These are phyloP conservation scores for Penicillium lividum DNA, from an alignment of 495 filamentous ascomycete genomes.

Conservation along the genomic window DNA sequence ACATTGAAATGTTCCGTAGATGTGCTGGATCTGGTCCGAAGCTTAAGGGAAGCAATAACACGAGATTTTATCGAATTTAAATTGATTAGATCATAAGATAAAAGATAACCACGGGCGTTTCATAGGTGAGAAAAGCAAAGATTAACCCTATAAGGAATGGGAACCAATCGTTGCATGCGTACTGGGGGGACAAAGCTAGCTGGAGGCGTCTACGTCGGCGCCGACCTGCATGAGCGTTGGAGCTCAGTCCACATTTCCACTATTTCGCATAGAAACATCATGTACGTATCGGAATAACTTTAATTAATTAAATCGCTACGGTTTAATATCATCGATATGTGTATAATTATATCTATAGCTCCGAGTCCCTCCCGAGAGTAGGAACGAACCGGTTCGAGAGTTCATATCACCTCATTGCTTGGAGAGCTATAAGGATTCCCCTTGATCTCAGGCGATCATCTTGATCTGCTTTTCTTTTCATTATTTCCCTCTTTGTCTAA, in stretches of 20 bases:
- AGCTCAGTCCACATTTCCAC: neutral
- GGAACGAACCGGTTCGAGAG: constrained; percentile 2
- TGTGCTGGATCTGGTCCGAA: too few species aligned
- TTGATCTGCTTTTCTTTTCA: neutral
- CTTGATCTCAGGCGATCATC: neutral
- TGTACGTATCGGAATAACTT: neutral
- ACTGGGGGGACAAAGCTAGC: neutral
- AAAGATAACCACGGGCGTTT: neutral
- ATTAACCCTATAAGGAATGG: neutral
- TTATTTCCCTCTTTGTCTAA: neutral
- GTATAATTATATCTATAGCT: neutral
- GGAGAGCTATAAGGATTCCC: neutral
- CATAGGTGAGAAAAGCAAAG: neutral
- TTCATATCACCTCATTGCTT: neutral
- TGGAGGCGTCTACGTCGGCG: neutral
- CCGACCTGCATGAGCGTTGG: constrained; percentile 6
- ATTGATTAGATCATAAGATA: too few species aligned
- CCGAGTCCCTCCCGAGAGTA: constrained; percentile 5
- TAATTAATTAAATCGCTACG: neutral
- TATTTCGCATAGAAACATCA: neutral
- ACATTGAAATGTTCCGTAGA: too few species aligned
- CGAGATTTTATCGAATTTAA: too few species aligned
- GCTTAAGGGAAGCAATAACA: too few species aligned
- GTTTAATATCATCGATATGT: neutral
- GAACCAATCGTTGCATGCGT: neutral